Evolutionary conservation across 192 early-diverging fungal genomes (phyloP).

Genomic region (Kappamyces sp.): DNA sequence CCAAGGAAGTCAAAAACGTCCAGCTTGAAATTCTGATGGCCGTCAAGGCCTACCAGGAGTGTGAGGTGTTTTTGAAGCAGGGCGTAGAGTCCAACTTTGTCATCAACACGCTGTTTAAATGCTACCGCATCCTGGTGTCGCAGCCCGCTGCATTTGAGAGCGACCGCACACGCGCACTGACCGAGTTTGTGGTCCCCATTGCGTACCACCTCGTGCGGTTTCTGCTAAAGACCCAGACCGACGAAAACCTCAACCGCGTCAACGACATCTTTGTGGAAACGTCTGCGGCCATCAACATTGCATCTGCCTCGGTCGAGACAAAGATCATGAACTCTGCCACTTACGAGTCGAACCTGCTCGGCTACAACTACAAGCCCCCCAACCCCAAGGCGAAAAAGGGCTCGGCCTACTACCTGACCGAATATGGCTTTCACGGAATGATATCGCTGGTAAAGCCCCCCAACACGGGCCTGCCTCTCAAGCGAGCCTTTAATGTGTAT

Average conservation of each 20-base stretch:
- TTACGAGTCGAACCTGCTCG: conserved; percentile 35
- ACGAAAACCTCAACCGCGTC: background rate
- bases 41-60: conserved; percentile 1
- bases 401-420: conserved; percentile 7
- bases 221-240: conserved; percentile 1
- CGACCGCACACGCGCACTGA: conserved; percentile 16
- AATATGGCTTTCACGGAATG: conserved; percentile 29
- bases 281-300: conserved; percentile 19
- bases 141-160: conserved; percentile 20
- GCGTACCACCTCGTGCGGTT: conserved; percentile 20
- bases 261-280: conserved; percentile 20
- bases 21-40: conserved; percentile 18
- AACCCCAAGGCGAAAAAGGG: background rate
- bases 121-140: conserved; percentile 18
- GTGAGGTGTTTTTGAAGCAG: conserved; percentile 18
- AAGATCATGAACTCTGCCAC: conserved; percentile 32
- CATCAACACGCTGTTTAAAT: conserved; percentile 19
- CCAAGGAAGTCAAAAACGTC: conserved; percentile 30
- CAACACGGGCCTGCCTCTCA: conserved; percentile 16
- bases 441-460: conserved; percentile 18
- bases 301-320: conserved; percentile 19
- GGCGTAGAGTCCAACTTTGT: conserved; percentile 22
- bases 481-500: conserved; percentile 19
- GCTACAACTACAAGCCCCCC: conserved; percentile 15
- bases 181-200: conserved; percentile 25